Evolutionary conservation across 192 early-diverging fungal species (phyloP).

Genomic region (Umbelopsis isabellina): DNA sequence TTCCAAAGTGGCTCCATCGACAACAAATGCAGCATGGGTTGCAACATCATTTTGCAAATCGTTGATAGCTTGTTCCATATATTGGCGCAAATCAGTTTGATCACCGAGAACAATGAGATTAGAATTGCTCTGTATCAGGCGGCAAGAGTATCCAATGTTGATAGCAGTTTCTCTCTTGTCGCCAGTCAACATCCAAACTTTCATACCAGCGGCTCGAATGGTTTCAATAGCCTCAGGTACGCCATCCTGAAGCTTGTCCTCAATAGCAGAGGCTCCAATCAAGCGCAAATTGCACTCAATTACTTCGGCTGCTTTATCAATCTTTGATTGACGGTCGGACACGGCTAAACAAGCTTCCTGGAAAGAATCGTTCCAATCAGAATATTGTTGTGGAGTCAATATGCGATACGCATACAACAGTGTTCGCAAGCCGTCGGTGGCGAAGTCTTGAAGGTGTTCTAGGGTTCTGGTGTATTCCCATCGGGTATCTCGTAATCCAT

Average conservation of each 20-base stretch:
- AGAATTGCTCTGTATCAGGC: constrained; percentile 60
- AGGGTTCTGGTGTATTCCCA: constrained; percentile 7
- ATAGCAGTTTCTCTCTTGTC: constrained; percentile 92
- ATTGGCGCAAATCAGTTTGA: constrained; percentile 31
- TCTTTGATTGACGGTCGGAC: neutral
- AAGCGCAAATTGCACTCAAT: constrained; percentile 11
- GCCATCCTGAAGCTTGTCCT: constrained; percentile 10
- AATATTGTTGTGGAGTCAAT: neutral
- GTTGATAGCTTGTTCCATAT: constrained; percentile 41
- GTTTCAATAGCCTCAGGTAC: constrained; percentile 7
- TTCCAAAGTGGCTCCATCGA: constrained; percentile 47
- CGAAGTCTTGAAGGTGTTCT: constrained; percentile 10
- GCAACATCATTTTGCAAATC: constrained; percentile 43
- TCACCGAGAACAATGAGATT: constrained; percentile 49
- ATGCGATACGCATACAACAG: constrained; percentile 1
- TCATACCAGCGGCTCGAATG: constrained; percentile 12
- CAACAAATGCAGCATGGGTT: constrained; percentile 49
- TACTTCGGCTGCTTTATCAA: neutral
- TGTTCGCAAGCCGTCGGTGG: constrained; percentile 3
- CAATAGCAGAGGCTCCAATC: constrained; percentile 8
- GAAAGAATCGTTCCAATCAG: constrained; percentile 1
- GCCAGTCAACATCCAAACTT: constrained; percentile 75
- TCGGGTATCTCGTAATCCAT: constrained; percentile 8
- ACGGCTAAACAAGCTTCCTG: constrained; percentile 4
- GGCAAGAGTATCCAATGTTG: constrained; percentile 85